Evolutionary conservation across 2,329 filamentous ascomycete genomes (phyloP).

Genomic region (Talaromyces rugulosus): DNA sequence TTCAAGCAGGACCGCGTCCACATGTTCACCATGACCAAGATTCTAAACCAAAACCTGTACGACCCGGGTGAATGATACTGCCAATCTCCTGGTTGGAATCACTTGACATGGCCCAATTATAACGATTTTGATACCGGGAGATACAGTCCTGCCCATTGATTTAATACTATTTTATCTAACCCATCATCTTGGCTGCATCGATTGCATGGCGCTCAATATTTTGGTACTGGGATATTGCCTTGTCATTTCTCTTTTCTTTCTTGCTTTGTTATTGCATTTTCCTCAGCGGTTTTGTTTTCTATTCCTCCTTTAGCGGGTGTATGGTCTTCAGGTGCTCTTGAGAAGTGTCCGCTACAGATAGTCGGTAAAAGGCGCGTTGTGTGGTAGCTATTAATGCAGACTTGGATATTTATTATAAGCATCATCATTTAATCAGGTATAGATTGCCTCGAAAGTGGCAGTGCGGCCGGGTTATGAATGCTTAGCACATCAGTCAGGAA

Average conservation of each 20-base stretch:
- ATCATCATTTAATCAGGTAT: not conserved
- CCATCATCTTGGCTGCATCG: not conserved
- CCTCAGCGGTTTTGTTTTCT: not conserved
- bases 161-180: not conserved
- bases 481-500: not conserved
- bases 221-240: constrained; percentile 10
- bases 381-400: not conserved
- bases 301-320: not conserved
- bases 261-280: constrained; percentile 5
- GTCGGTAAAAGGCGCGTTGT: not conserved
- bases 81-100: constrained; percentile 11
- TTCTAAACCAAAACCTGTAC: constrained; percentile 85
- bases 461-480: not conserved
- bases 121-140: not conserved
- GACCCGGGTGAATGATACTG: constrained; percentile 66
- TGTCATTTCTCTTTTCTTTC: not conserved
- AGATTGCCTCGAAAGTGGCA: not conserved
- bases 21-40: constrained; percentile 99
- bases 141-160: not conserved
- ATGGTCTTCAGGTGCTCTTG: not conserved
- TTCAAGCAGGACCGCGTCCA: constrained; percentile 90
- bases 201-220: not conserved
- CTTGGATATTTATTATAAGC: not conserved
- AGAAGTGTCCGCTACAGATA: not conserved
- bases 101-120: constrained; percentile 11